These are phyloP conservation scores for Aspergillus asperescens DNA, from an alignment of 495 filamentous ascomycete species.

Conservation along the genomic window DNA sequence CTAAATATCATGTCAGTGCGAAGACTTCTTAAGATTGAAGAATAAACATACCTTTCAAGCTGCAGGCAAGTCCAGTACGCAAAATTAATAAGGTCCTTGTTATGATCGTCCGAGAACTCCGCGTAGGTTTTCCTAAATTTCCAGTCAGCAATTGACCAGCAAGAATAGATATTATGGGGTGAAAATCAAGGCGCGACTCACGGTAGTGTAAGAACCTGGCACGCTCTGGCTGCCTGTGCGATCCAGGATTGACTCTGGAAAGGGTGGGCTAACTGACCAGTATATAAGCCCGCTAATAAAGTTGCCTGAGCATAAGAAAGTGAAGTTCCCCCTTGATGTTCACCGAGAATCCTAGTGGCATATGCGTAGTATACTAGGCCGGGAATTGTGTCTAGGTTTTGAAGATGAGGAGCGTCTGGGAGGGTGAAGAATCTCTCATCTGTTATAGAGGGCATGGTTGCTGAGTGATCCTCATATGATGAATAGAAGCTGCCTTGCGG, in stretches of 20 bases:
- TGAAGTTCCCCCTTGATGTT: slow-evolving; percentile 68
- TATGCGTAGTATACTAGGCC: slow-evolving; percentile 84
- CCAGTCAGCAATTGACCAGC: not conserved
- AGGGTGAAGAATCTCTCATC: slow-evolving; percentile 10
- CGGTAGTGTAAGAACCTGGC: slow-evolving; percentile 74
- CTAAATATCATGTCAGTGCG: slow-evolving; percentile 34
- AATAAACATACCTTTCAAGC: slow-evolving; percentile 68
- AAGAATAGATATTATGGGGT: no score
- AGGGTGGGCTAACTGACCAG: slow-evolving; percentile 79
- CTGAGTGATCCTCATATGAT: slow-evolving; percentile 17
- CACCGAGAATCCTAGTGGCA: slow-evolving; percentile 82
- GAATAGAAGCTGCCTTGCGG: slow-evolving; percentile 22
- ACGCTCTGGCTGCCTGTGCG: slow-evolving; percentile 65
- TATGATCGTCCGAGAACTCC: slow-evolving; percentile 20
- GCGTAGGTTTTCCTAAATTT: slow-evolving; percentile 31
- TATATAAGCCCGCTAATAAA: slow-evolving; percentile 82
- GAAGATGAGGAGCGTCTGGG: slow-evolving; percentile 19
- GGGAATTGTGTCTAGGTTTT: slow-evolving; percentile 84
- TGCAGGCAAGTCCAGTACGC: slow-evolving; percentile 95
- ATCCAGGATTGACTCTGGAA: slow-evolving; percentile 91
- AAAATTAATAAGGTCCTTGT: slow-evolving; percentile 57
- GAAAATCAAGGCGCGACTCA: slow-evolving; percentile 43
- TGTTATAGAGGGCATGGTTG: slow-evolving; percentile 18
- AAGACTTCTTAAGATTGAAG: not conserved
- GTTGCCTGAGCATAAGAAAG: slow-evolving; percentile 79